These are phyloP conservation scores for Ascochyta fabae DNA, from an alignment of 2,329 filamentous ascomycete genomes.

Conservation along the genomic window DNA sequence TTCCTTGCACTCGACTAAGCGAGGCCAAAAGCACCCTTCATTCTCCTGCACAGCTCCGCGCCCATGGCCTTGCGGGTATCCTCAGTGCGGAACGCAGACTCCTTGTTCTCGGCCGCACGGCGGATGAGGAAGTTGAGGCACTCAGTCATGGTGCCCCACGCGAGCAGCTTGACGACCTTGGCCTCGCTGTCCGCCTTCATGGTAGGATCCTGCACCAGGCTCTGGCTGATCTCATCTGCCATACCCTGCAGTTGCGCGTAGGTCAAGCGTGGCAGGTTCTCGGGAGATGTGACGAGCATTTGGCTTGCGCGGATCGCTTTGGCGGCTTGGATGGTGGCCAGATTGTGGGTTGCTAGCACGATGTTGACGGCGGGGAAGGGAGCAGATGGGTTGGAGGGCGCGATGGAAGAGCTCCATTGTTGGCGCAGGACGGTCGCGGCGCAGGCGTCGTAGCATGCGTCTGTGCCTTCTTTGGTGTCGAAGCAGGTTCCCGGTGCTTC, in stretches of 20 bases:
- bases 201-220: slow-evolving; percentile 55
- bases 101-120: slow-evolving; percentile 66
- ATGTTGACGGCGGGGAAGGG: slow-evolving; percentile 59
- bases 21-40: slow-evolving; percentile 36
- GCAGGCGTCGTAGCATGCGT: slow-evolving; percentile 73
- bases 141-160: slow-evolving; percentile 67
- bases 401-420: slow-evolving; percentile 64
- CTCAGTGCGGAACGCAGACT: slow-evolving; percentile 63
- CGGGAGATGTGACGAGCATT: slow-evolving; percentile 38
- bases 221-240: slow-evolving; percentile 85
- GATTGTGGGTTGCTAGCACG: slow-evolving; percentile 85
- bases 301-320: slow-evolving; percentile 58
- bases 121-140: slow-evolving; percentile 78
- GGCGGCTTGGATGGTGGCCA: slow-evolving; percentile 67
- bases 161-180: slow-evolving; percentile 62
- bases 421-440: slow-evolving; percentile 70
- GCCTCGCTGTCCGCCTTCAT: slow-evolving; percentile 47
- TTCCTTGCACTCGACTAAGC: slow-evolving; percentile 13
- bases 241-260: slow-evolving; percentile 92
- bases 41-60: slow-evolving; percentile 54
- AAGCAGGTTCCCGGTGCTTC: slow-evolving; percentile 61
- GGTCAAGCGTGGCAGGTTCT: slow-evolving; percentile 46
- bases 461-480: slow-evolving; percentile 61
- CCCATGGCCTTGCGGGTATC: slow-evolving; percentile 61
- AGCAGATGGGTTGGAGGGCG: slow-evolving; percentile 44